These are phyloP conservation scores for Monilinia fructicola DNA, from an alignment of 2,329 filamentous ascomycete genomes.

Conservation along the genomic window DNA sequence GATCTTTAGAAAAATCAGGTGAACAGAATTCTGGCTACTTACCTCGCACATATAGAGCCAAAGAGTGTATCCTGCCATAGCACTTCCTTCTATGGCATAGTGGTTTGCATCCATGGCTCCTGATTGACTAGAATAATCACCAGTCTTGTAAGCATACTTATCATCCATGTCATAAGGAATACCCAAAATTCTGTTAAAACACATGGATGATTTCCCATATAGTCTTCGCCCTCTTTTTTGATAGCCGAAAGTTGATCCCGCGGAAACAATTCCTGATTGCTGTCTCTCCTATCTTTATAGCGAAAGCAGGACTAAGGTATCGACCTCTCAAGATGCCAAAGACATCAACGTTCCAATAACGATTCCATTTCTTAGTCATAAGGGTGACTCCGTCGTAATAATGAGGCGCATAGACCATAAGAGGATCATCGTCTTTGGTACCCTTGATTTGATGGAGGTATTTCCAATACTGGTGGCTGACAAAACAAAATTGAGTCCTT, in stretches of 20 bases:
- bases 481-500: conserved; percentile 83
- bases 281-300: conserved; percentile 86
- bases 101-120: conserved; percentile 95
- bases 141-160: conserved; percentile 90
- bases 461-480: conserved; percentile 87
- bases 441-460: conserved; percentile 86
- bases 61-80: conserved; percentile 80
- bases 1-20: conserved; percentile 29
- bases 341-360: conserved; percentile 94
- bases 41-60: conserved; percentile 82
- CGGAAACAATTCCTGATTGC: conserved; percentile 92
- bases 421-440: conserved; percentile 82
- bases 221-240: conserved; percentile 80
- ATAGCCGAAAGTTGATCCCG: conserved; percentile 82
- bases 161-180: conserved; percentile 99
- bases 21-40: conserved; percentile 38
- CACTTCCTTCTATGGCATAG: conserved; percentile 82
- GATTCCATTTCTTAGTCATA: conserved; percentile 98
- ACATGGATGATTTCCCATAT: conserved; percentile 85
- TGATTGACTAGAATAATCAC: conserved; percentile 90
- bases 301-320: conserved; percentile 86
- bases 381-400: conserved; percentile 97
- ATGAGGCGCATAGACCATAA: conserved; percentile 90
- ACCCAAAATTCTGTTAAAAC: conserved; percentile 91
- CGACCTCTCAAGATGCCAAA: conserved; percentile 86